Evolutionary conservation across 2,329 filamentous ascomycete genomes (phyloP), one percentile per base, ranked within the genome.

Genomic region (Pseudocercospora crystallina): DNA sequence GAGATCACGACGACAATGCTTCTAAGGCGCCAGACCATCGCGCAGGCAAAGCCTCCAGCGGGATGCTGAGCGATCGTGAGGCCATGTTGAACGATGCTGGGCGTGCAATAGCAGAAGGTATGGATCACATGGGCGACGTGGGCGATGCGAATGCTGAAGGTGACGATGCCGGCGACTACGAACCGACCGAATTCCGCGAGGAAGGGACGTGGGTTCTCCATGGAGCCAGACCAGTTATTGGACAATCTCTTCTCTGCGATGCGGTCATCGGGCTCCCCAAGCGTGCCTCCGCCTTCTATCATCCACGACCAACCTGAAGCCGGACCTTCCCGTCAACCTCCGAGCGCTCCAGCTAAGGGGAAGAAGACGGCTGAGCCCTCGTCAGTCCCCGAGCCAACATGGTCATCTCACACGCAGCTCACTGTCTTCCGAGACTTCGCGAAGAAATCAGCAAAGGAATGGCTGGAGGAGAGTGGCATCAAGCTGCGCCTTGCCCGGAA

Each of bases 381-480:
- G n/a, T n/a, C n/a, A n/a, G n/a, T 15, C 39, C 32, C 42, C 9
- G 44, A 39, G 7, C 31, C 26, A 7, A 36, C 12, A 7, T 52
- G 42, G 38, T n/a, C 8, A 5, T 44, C 47, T 5, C 44, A 49
- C 40, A 38, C 34, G 29, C 47, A 54, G 40, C 54, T 57, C 13
- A 54, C 50, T 14, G 26, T 31, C 7, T 55, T 48, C 32, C 54
- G 54, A 15, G 33, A 46, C 12, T 43, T n/a, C 2, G 48, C 34
- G 5, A 34, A 15, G n/a, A 45, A 54, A 42, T 49, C 55, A 15
- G 52, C 47, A 2, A 37, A 52, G 5, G 41, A 50, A 12, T 51
- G n/a, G 11, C 13, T 55, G 5, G 36, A 47, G 30, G 43, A 53
- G 5, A 36, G 32, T 11, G 44, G 44, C 13, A 42, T 43, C 31